A percentile compares a stretch with the other conserved stretches of the same genome.
phyloP scores from a whole-genome alignment of 2,329 filamentous ascomycete species.

The Trichoderma sp. region DNA sequence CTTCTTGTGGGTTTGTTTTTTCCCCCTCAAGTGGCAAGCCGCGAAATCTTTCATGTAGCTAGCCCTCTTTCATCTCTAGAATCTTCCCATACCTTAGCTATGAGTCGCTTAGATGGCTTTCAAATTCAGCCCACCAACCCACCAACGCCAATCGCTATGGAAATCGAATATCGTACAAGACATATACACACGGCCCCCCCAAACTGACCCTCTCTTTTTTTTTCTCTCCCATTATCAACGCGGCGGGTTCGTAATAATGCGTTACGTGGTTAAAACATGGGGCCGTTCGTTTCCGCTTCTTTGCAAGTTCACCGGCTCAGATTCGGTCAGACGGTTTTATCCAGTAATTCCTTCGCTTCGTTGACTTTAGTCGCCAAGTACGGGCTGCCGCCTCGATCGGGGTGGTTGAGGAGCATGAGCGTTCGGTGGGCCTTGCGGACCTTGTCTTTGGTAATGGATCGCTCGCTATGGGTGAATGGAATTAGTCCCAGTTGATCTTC shows the following conservation, averaged over 20 bases:
- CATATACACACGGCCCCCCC: slow-evolving; percentile 25
- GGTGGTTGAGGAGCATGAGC: slow-evolving; percentile 96
- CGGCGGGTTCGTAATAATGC: not conserved
- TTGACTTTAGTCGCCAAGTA: slow-evolving; percentile 98
- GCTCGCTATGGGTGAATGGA: slow-evolving; percentile 60
- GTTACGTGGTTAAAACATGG: not conserved
- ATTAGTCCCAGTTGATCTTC: not conserved
- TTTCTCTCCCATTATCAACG: not conserved
- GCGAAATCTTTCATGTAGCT: not conserved
- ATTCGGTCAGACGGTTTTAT: slow-evolving; percentile 54
- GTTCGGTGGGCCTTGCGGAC: slow-evolving; percentile 92
- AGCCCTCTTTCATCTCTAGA: not conserved
- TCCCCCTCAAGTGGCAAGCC: not conserved
- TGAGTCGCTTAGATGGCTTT: slow-evolving; percentile 23
- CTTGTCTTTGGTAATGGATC: slow-evolving; percentile 84
- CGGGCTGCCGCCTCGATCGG: slow-evolving; percentile 92
- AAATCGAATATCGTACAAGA: slow-evolving; percentile 39
- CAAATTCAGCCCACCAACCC: slow-evolving; percentile 24
- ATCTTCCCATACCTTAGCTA: slow-evolving; percentile 9
- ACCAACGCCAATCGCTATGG: slow-evolving; percentile 46
- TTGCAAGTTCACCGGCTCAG: not conserved
- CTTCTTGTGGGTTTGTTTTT: not conserved
- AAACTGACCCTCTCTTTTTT: not conserved
- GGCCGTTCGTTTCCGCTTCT: not conserved
- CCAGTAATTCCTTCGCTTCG: slow-evolving; percentile 93